phyloP scores from a whole-genome alignment of 345 rosid species.

The Gossypium thurberi region DNA sequence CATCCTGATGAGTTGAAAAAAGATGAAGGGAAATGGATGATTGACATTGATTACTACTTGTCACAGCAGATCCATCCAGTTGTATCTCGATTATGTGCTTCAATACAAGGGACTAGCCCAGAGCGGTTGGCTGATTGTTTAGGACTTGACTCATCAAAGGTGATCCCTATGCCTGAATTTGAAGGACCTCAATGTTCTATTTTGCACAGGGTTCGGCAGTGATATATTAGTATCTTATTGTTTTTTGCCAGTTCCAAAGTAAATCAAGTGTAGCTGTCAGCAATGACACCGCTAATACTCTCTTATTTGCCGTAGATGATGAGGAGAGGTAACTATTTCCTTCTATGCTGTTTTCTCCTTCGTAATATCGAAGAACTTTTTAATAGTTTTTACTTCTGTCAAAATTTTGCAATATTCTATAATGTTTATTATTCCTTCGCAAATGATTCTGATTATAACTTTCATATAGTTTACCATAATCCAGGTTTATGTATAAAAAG shows the following conservation, averaged over 20 bases:
- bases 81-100: slow-evolving; percentile 86
- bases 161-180: slow-evolving; percentile 24
- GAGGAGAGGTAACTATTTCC: slow-evolving; percentile 61
- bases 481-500: background rate
- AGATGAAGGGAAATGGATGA: slow-evolving; percentile 78
- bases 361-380: background rate
- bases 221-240: background rate
- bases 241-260: slow-evolving; percentile 51
- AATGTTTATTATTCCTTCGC: background rate
- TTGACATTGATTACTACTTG: slow-evolving; percentile 92
- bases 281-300: slow-evolving; percentile 47
- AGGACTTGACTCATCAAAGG: slow-evolving; percentile 97
- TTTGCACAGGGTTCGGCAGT: background rate
- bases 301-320: slow-evolving; percentile 57
- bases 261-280: slow-evolving; percentile 43
- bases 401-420: background rate
- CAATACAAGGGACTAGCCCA: slow-evolving; percentile 94
- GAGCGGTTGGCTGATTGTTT: slow-evolving; percentile 91
- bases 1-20: slow-evolving; percentile 91
- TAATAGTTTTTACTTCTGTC: background rate
- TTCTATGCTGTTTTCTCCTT: background rate
- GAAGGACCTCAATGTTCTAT: background rate
- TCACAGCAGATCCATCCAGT: slow-evolving; percentile 99
- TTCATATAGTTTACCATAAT: background rate
- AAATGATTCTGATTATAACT: background rate